A percentile compares a stretch with the other conserved stretches of the same genome.
phyloP scores from a whole-genome alignment of 176 grass and related monocot species.

The Phyllostachys edulis region DNA sequence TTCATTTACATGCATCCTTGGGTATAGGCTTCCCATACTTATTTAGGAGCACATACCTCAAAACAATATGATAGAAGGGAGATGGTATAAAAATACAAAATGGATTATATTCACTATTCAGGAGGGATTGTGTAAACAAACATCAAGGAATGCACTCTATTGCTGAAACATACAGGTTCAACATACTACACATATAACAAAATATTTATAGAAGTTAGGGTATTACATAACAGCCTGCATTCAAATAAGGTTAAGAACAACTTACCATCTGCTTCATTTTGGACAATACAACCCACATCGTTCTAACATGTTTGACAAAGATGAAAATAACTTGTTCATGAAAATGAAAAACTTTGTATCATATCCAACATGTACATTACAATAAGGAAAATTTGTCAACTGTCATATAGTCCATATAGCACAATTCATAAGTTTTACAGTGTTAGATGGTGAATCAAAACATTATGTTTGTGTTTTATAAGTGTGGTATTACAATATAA shows the following conservation, averaged over 20 bases:
- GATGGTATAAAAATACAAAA: conserved; percentile 14
- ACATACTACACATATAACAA: conserved; percentile 62
- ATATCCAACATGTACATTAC: background rate
- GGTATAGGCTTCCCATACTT: background rate
- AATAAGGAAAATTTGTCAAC: background rate
- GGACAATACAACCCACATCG: background rate
- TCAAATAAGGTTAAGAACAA: conserved; percentile 27
- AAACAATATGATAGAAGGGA: conserved; percentile 12
- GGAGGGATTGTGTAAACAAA: background rate
- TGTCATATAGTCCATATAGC: background rate
- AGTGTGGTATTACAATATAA: background rate
- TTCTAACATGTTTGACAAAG: background rate
- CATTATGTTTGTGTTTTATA: background rate
- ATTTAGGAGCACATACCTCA: background rate
- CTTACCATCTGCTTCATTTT: conserved; percentile 59
- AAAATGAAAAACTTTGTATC: background rate
- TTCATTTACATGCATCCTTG: conserved; percentile 15
- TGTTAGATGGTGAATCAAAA: background rate
- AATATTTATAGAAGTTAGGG: conserved; percentile 28
- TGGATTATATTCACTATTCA: conserved; percentile 20
- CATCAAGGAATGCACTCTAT: conserved; percentile 15
- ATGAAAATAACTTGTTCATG: background rate
- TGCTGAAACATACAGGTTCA: conserved; percentile 52
- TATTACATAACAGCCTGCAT: conserved; percentile 15
- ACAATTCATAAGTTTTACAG: conserved; percentile 12